Base-by-base conservation (phyloP, 257 asterid genomes). In the Lycium barbarum region DNA sequence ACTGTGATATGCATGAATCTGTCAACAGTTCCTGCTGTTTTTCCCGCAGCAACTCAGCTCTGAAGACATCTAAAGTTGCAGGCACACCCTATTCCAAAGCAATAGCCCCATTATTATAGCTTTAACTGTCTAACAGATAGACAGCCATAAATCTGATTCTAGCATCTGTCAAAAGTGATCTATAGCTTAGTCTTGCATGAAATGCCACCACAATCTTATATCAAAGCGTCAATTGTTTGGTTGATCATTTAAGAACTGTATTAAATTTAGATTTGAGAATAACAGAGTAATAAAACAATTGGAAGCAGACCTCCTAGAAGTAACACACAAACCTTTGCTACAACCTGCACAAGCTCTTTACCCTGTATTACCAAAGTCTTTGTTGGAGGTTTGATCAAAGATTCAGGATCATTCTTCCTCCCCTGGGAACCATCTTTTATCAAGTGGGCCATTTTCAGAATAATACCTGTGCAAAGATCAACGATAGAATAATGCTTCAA, bases 1-100 rank as follows among this genome's bases (percentile, higher is more conserved):
- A 90, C 84, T 91, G 99, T 83, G 99, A 97, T 89, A 97, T 94
- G 88, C 78, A 87, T 81, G 99, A 95, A 92, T 97, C 99, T 85
- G 93, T 94, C 94, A 97, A 84, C 84, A 97, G 88, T 87, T 97
- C 99, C 87, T 85, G 93, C 88, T 90, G 96, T 87, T 87, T 93
- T 87, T 90, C 99, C 86, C 73, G 88, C 82, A 88, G 95, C 85
- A 89, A 90, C 85, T 94, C 99, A 70, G 83, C 86, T 58, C 87
- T 86, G 85, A 92, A 87, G 55, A 87, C 96, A 73, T 93, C 97
- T 89, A 86, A 88, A 78, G 96, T 89, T 85, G 93, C 67, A 82
- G 94, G 92, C 71, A 95, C 95, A 33, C 91, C 99, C 99, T 97
- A 90, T 81, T 87, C 86, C 93, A 90, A 86, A 61, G 82, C 45